These are phyloP conservation scores for Rhizopus delemar DNA, from an alignment of 371 early-diverging fungal species.

Conservation along the genomic window DNA sequence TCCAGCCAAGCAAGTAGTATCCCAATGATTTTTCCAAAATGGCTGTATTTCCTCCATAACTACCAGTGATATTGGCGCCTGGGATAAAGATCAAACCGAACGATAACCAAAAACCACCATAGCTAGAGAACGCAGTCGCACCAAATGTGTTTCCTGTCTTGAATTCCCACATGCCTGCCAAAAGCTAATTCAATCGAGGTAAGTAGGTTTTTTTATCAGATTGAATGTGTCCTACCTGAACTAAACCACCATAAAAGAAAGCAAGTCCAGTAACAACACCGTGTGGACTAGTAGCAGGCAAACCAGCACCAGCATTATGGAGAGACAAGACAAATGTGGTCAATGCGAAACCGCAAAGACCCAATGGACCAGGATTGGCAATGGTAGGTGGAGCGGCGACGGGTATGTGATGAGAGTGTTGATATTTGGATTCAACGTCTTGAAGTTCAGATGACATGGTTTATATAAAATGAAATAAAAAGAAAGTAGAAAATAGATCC, in stretches of 20 bases:
- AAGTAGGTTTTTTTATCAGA: background rate
- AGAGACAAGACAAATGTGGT: slow-evolving; percentile 73
- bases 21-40: slow-evolving; percentile 63
- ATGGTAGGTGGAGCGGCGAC: slow-evolving; percentile 35
- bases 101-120: slow-evolving; percentile 77
- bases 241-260: slow-evolving; percentile 78
- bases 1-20: slow-evolving; percentile 72
- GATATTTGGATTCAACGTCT: slow-evolving; percentile 31
- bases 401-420: slow-evolving; percentile 7
- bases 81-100: slow-evolving; percentile 65
- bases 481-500: too few species aligned
- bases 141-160: slow-evolving; percentile 76
- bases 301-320: slow-evolving; percentile 69
- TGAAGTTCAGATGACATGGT: slow-evolving; percentile 7
- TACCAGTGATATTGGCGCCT: slow-evolving; percentile 46
- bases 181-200: slow-evolving; percentile 33
- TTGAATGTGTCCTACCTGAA: slow-evolving; percentile 51
- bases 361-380: slow-evolving; percentile 75
- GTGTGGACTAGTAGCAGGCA: slow-evolving; percentile 54
- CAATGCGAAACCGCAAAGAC: slow-evolving; percentile 72
- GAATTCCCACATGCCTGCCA: slow-evolving; percentile 81
- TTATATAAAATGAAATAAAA: too few species aligned
- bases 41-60: slow-evolving; percentile 42
- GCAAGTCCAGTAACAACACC: slow-evolving; percentile 69
- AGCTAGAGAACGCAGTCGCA: slow-evolving; percentile 76